Evolutionary conservation across 2,329 filamentous ascomycete genomes (phyloP), one percentile per base, ranked within the genome.

Genomic region (Alternaria viburni): DNA sequence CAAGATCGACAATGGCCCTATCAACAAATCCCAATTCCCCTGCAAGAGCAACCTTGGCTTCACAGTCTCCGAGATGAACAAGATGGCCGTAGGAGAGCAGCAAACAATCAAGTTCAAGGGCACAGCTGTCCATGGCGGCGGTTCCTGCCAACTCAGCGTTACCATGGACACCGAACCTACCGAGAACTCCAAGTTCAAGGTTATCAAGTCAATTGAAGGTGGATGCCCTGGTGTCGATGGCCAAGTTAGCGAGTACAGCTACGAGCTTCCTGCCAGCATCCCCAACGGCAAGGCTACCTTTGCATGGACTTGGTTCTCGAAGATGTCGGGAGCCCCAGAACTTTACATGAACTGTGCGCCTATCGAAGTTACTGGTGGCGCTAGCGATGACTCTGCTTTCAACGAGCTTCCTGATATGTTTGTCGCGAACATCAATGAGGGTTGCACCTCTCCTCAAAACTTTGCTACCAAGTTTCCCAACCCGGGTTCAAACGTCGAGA

Each of bases 141-240:
- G 96, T 0, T 94, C 91, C 1, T 98, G 95, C 82, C 96, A 99
- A 75, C 79, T 98, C 50, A 90, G 89, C 13, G 83, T 98, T 70
- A 94, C 93, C 64, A 83, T 85, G 11, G 81, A 87, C 30, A 91
- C 86, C 17, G 87, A 86, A 68, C 80, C 79, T 3, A 81, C 75
- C 6, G 65, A 70, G 6, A 71, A 87, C 69, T 91, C 89, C 1
- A 84, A 85, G 4, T 98, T 91, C 89, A 93, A 93, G 80, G 94
- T 97, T 65, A 94, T 98, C 81, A 90, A 95, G 77, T 93, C 91
- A 0, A 93, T 95, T 23, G 88, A 93, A 66, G 95, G 95, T 32
- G 93, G 93, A 9, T 98, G 96, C 79, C 93, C 93, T 0, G 86
- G 89, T 1, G 83, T 85, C 21, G 79, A 83, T 0, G 71, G 72